Base-by-base conservation (phyloP, 2,329 filamentous ascomycete species). In the Pseudocercospora ulei region DNA sequence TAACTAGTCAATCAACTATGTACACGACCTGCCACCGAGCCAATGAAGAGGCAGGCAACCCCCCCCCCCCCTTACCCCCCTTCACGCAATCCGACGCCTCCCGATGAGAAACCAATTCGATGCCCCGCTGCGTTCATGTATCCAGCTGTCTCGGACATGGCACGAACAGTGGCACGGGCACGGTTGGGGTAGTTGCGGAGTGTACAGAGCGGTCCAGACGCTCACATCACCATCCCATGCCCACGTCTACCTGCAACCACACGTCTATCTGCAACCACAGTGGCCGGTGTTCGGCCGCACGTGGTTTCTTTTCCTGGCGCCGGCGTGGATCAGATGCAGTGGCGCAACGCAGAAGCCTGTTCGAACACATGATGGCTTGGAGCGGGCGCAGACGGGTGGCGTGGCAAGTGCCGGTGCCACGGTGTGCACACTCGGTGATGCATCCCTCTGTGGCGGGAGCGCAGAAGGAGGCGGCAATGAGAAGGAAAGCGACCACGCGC, bases 351-450 rank as follows among this genome's bases (percentile, higher is more conserved):
- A n/a, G n/a, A n/a, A n/a, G n/a, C n/a, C n/a, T n/a, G n/a, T n/a
- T n/a, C n/a, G n/a, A n/a, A 16, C 14, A 26, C 5, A 26, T 7
- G 12, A 11, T 26, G 30, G 30, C 30, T 14, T 4, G n/a, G n/a
- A 33, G 30, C 4, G 20, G 30, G 30, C 30, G 30, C 28, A 19
- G 16, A n/a, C 17, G 11, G 18, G 30, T 20, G 9, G 17, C 30
- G 30, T 33, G 18, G n/a, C 20, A 23, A 20, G 30, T 33, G 30
- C 30, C 30, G 30, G 11, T 6, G 17, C 16, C 19, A 33, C 18
- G n/a, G n/a, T n/a, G n/a, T n/a, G n/a, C n/a, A n/a, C n/a, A n/a
- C n/a, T n/a, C n/a, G n/a, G n/a, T n/a, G n/a, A n/a, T n/a, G 18
- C 18, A 19, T n/a, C 3, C 17, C 23, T 33, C 29, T 11, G n/a